Evolutionary conservation across 805 yeast genomes (phyloP).

Genomic region (Saturnispora zaruensis): DNA sequence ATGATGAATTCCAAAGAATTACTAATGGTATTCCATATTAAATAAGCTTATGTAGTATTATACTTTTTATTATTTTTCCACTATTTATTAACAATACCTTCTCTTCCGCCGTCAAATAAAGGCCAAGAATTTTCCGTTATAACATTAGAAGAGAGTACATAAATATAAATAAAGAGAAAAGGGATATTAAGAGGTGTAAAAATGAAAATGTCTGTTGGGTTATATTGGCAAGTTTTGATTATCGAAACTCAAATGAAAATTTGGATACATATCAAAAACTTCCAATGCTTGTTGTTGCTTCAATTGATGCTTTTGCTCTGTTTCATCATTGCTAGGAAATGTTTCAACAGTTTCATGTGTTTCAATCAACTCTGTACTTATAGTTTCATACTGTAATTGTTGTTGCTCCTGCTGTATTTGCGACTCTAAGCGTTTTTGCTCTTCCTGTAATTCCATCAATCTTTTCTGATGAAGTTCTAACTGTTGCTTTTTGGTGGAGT

Average conservation of each 20-base stretch:
- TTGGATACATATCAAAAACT: slow-evolving; percentile 8
- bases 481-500: neutral
- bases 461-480: slow-evolving; percentile 4
- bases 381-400: slow-evolving; percentile 4
- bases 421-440: slow-evolving; percentile 5
- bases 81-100: no score
- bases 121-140: no score
- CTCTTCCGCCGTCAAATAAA: no score
- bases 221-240: slow-evolving; percentile 4
- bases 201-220: neutral
- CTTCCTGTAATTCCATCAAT: slow-evolving; percentile 1
- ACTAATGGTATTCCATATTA: slow-evolving; percentile 96
- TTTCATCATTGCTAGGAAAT: neutral
- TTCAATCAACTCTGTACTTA: neutral
- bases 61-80: neutral
- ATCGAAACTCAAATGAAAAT: slow-evolving; percentile 3
- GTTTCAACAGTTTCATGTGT: neutral
- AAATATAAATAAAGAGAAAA: neutral
- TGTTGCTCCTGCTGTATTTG: slow-evolving; percentile 7
- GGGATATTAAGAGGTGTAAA: neutral
- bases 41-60: neutral
- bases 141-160: neutral
- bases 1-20: slow-evolving; percentile 92
- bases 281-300: neutral
- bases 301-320: neutral